phyloP scores from a whole-genome alignment of 2,329 filamentous ascomycete species.

The Rhynchosporium graminicola region DNA sequence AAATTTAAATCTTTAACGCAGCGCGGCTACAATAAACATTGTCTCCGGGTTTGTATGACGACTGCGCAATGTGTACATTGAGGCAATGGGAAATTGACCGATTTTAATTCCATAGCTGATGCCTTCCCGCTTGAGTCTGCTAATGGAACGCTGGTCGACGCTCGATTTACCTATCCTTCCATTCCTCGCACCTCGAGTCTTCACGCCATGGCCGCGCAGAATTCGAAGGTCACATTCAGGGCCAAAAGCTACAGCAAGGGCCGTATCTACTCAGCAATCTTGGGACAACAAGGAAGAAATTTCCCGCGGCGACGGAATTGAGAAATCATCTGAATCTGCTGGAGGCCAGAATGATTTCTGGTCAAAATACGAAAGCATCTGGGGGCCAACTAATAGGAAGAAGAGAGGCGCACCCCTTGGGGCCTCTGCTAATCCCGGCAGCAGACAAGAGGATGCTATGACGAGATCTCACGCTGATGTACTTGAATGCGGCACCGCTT shows the following conservation, averaged over 20 bases:
- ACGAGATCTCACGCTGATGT: neutral
- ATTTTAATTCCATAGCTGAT: conserved; percentile 34
- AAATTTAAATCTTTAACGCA: conserved; percentile 2
- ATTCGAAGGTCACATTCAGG: conserved; percentile 5
- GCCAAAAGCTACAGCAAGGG: neutral
- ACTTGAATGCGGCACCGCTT: neutral
- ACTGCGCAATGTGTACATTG: conserved; percentile 6
- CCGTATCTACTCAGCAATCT: neutral
- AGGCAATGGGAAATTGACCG: conserved; percentile 22
- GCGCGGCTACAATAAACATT: neutral
- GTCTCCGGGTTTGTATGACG: neutral
- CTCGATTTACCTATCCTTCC: conserved; percentile 39
- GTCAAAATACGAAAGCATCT: conserved; percentile 23
- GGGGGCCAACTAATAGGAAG: conserved; percentile 9
- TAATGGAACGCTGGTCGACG: conserved; percentile 36
- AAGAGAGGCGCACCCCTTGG: neutral
- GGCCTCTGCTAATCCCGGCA: neutral
- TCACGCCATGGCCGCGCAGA: conserved; percentile 37
- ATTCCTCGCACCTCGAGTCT: conserved; percentile 40
- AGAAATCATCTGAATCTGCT: neutral
- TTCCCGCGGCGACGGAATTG: neutral
- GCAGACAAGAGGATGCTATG: neutral
- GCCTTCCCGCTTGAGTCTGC: conserved; percentile 35
- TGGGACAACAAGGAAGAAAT: neutral
- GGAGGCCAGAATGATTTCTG: conserved; percentile 21